These are phyloP conservation scores for Pseudogymnoascus sp. DNA, from an alignment of 2,329 filamentous ascomycete species.

Conservation along the genomic window DNA sequence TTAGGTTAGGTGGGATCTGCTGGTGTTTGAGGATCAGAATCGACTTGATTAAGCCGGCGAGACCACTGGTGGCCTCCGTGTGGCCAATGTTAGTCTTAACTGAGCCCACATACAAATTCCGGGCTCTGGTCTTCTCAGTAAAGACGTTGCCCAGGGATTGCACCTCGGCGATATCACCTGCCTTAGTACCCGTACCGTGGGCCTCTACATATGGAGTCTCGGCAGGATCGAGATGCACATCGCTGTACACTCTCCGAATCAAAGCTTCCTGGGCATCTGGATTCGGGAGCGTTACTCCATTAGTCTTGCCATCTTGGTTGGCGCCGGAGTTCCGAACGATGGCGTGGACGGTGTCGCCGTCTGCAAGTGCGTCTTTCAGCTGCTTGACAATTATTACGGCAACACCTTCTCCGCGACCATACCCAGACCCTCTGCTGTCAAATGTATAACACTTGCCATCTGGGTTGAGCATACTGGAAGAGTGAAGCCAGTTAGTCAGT, in stretches of 20 bases:
- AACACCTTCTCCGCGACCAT: conserved; percentile 39
- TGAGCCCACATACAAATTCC: conserved; percentile 15
- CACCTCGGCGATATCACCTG: conserved; percentile 16
- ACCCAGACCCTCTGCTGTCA: conserved; percentile 37
- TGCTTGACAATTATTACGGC: conserved; percentile 36
- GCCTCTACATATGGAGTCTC: conserved; percentile 17
- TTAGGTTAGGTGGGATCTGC: conserved; percentile 18
- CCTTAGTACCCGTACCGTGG: not conserved
- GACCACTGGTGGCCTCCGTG: conserved; percentile 14
- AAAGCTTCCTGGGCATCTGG: conserved; percentile 29
- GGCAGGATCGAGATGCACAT: conserved; percentile 10
- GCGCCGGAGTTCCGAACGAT: conserved; percentile 35
- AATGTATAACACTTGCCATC: conserved; percentile 29
- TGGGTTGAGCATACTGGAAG: not conserved
- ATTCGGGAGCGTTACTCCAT: conserved; percentile 37
- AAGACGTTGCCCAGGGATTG: not conserved
- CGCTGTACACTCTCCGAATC: conserved; percentile 28
- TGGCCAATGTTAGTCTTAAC: conserved; percentile 22
- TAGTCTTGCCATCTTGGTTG: conserved; percentile 39
- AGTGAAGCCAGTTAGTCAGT: not conserved
- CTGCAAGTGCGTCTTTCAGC: conserved; percentile 33
- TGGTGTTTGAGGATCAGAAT: conserved; percentile 15
- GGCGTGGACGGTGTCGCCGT: conserved; percentile 36
- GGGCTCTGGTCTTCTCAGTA: not conserved
- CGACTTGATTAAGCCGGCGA: conserved; percentile 18